Base-by-base conservation (phyloP, 768 basidiomycete genomes). In the Nidularia pulvinata region DNA sequence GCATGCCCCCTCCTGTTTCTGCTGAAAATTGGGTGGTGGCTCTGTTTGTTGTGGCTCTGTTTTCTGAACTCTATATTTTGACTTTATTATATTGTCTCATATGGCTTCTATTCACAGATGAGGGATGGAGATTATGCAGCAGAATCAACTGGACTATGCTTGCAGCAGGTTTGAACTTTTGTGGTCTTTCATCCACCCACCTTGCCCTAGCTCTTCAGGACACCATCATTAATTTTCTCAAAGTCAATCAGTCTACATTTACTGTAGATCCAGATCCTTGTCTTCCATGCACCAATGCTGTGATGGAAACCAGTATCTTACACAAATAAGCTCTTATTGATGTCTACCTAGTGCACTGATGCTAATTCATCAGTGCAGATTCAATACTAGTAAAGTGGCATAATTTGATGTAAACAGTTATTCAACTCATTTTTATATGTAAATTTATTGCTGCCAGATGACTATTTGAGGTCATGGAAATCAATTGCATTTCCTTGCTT, bases 11-110 rank as follows among this genome's bases (percentile, higher is more conserved):
- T 19, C 19, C 19, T 19, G 19, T 53, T 11, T 30, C 56, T 22
- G 69, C 68, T 4, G 68, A 62, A 54, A 35, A 48, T n/a, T 22
- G 10, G 37, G 47, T 53, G 11, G 52, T 32, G 5, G 42, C 42
- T 6, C 46, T 7, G 5, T 53, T 53, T 37, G 42, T 47, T 10
- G 47, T 9, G 22, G 52, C 46, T 2, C 19, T 48, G n/a, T 19
- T 48, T 13, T 36, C 30, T 46, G 54, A 49, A 2, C 33, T 50
- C 4, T 55, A 50, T 33, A 7, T 50, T 9, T 16, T 39, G 32
- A 45, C 54, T 1, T 16, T 46, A 9, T 9, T 25, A 5, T 55
- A 19, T 16, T 30, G 48, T 44, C 45, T 36, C 32, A 48, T 39
- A 13, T 55, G 49, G 48, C 39, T 55, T n/a, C 16, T 53, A 33